These are phyloP conservation scores for Thermothelomyces thermophilus DNA, from an alignment of 2,329 filamentous ascomycete genomes.

Conservation along the genomic window DNA sequence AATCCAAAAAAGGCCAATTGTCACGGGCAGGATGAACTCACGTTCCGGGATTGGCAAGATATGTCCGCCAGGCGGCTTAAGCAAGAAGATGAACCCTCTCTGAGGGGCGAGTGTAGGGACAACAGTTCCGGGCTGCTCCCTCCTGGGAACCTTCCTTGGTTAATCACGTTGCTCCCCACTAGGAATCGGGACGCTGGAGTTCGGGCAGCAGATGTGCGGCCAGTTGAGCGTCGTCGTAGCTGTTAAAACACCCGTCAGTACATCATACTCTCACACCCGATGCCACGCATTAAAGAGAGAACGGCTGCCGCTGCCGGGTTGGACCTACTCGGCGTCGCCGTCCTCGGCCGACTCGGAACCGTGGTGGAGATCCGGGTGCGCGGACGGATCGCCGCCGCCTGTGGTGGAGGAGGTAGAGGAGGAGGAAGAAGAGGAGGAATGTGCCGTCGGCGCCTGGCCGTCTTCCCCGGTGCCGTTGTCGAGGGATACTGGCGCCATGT, in stretches of 20 bases:
- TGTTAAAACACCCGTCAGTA: not conserved
- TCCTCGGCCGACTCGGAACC: not conserved
- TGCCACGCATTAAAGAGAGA: not conserved
- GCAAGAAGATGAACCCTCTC: too few relatives aligned
- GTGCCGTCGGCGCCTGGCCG: not conserved
- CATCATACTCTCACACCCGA: not conserved
- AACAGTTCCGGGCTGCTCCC: too few relatives aligned
- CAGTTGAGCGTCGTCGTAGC: conserved; percentile 14
- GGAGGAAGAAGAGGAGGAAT: too few relatives aligned
- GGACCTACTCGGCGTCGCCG: not conserved
- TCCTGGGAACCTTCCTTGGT: too few relatives aligned
- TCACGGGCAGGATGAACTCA: too few relatives aligned
- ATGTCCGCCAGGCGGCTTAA: too few relatives aligned
- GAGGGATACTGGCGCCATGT: not conserved
- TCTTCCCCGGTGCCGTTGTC: not conserved
- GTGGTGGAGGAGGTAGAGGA: too few relatives aligned
- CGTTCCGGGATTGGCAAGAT: too few relatives aligned
- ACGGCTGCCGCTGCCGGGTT: not conserved
- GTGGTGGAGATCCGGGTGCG: not conserved
- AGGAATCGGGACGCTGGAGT: conserved; percentile 12
- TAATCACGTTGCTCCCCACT: not conserved
- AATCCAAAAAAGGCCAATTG: too few relatives aligned
- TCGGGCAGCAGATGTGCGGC: conserved; percentile 20
- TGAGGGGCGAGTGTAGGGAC: too few relatives aligned
- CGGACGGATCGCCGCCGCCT: not conserved